Percentiles rank a stretch among this genome's conserved stretches.
These are phyloP conservation scores for Rhodotorula sp. DNA, from an alignment of 1,284 basidiomycete genomes.

Conservation along the genomic window DNA sequence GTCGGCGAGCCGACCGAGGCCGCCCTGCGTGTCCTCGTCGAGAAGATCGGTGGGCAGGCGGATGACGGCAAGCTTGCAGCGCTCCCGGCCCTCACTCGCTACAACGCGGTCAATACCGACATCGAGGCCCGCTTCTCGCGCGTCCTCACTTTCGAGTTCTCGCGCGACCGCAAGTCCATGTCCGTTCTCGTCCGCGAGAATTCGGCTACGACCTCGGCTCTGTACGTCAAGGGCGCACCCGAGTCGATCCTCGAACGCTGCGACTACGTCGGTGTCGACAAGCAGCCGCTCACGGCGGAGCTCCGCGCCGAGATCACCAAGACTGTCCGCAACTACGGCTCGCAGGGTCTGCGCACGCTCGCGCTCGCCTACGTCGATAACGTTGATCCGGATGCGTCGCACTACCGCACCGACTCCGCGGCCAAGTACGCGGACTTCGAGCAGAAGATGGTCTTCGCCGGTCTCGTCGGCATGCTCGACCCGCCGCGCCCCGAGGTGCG, in stretches of 20 bases:
- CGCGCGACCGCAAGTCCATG: slow-evolving; percentile 98
- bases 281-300: slow-evolving; percentile 60
- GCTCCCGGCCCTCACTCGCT: slow-evolving; percentile 65
- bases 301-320: slow-evolving; percentile 63
- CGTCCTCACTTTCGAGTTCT: slow-evolving; percentile 93
- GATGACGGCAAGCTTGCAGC: slow-evolving; percentile 60
- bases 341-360: slow-evolving; percentile 81
- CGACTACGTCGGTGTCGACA: slow-evolving; percentile 20
- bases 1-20: slow-evolving; percentile 98
- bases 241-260: slow-evolving; percentile 91
- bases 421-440: slow-evolving; percentile 87
- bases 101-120: slow-evolving; percentile 79
- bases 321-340: slow-evolving; percentile 71
- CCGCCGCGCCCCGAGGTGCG: slow-evolving; percentile 94
- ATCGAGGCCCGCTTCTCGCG: slow-evolving; percentile 74
- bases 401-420: slow-evolving; percentile 76
- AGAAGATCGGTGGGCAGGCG: slow-evolving; percentile 66
- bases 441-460: slow-evolving; percentile 86
- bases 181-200: slow-evolving; percentile 75
- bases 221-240: slow-evolving; percentile 94
- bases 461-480: slow-evolving; percentile 95
- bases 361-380: slow-evolving; percentile 85
- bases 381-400: slow-evolving; percentile 69
- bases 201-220: slow-evolving; percentile 59
- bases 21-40: slow-evolving; percentile 86